These are phyloP conservation scores for Sarcomyxa edulis DNA, from an alignment of 768 basidiomycete species.

Conservation along the genomic window DNA sequence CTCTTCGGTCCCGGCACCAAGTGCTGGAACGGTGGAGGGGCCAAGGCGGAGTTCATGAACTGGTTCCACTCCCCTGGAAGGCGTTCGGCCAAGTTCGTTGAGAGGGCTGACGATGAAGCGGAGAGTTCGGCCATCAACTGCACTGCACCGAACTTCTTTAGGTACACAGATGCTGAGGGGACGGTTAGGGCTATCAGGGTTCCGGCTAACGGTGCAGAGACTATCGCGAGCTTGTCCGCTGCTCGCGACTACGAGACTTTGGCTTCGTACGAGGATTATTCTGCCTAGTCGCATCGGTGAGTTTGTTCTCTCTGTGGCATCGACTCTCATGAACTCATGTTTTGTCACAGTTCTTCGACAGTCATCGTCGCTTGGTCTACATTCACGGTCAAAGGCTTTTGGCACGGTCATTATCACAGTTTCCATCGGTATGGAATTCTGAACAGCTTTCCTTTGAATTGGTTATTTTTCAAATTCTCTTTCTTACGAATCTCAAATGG, in stretches of 20 bases:
- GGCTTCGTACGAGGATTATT: background rate
- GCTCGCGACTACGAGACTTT: background rate
- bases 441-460: no score
- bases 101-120: background rate
- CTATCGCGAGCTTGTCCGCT: background rate
- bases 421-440: no score
- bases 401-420: no score
- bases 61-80: conserved; percentile 6
- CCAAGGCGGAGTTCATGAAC: conserved; percentile 4
- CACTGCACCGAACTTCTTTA: conserved; percentile 5
- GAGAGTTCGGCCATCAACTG: background rate
- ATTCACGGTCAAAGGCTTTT: no score
- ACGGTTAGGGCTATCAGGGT: conserved; percentile 2
- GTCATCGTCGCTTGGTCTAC: no score
- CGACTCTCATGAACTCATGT: no score
- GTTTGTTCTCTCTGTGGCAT: no score
- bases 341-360: no score
- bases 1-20: no score
- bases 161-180: background rate
- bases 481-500: no score
- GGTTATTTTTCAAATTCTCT: no score
- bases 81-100: background rate
- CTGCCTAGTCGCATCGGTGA: no score
- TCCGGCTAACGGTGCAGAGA: conserved; percentile 1
- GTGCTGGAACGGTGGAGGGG: conserved; percentile 6